A percentile compares a stretch with the other conserved stretches of the same genome.
Conservation (phyloP, 768 basidiomycete species). For the Chalciporus pseudorubinellus region DNA sequence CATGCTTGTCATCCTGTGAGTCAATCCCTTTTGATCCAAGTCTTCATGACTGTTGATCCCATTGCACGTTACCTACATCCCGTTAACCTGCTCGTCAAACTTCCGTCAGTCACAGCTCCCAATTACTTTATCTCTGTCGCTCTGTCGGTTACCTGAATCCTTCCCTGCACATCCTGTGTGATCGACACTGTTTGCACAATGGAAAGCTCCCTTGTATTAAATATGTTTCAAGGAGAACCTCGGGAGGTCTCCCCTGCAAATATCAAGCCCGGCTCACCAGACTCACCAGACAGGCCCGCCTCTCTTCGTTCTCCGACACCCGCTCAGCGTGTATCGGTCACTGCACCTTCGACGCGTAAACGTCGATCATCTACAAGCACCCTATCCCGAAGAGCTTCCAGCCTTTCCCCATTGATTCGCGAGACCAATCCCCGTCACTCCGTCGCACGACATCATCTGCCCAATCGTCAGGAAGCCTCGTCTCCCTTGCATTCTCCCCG, state of each 20-base stretch:
- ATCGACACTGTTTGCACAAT: slow-evolving; percentile 48
- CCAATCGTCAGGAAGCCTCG: slow-evolving; percentile 25
- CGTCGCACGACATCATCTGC: slow-evolving; percentile 29
- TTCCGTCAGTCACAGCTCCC: slow-evolving; percentile 13
- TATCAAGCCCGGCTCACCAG: slow-evolving; percentile 49
- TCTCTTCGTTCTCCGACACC: slow-evolving; percentile 16
- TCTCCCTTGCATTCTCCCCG: slow-evolving; percentile 19
- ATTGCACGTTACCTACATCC: slow-evolving; percentile 18
- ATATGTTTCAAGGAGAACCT: slow-evolving; percentile 26
- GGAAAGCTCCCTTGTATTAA: slow-evolving; percentile 37
- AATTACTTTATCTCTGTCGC: slow-evolving; percentile 23
- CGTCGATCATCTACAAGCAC: slow-evolving; percentile 30
- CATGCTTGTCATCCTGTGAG: slow-evolving; percentile 17
- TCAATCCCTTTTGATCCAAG: slow-evolving; percentile 7
- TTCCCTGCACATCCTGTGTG: slow-evolving; percentile 15
- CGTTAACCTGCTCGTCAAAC: slow-evolving; percentile 29
- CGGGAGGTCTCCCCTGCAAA: slow-evolving; percentile 22
- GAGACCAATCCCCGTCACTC: slow-evolving; percentile 19
- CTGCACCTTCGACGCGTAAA: slow-evolving; percentile 34
- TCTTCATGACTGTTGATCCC: slow-evolving; percentile 19
- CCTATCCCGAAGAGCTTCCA: slow-evolving; percentile 38
- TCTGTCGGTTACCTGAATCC: slow-evolving; percentile 13
- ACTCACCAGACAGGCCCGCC: slow-evolving; percentile 32
- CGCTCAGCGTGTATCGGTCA: slow-evolving; percentile 20
- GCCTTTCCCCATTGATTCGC: slow-evolving; percentile 30